phyloP scores from a whole-genome alignment of 2,329 filamentous ascomycete genomes.

The Alternaria sp. region DNA sequence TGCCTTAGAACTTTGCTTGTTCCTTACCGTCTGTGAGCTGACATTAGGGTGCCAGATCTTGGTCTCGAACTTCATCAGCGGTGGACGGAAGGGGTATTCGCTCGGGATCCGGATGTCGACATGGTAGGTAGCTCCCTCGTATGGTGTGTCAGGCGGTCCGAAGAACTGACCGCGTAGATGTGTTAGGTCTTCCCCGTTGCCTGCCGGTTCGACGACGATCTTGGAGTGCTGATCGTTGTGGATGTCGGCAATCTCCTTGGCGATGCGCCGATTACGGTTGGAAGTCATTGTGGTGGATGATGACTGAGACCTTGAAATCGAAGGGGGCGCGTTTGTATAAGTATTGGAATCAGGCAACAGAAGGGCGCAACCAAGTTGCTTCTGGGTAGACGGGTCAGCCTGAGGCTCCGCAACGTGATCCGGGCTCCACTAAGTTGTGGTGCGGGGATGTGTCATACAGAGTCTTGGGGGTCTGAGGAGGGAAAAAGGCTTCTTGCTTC shows the following conservation, averaged over 20 bases:
- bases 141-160: slow-evolving; percentile 91
- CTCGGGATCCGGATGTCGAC: slow-evolving; percentile 88
- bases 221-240: slow-evolving; percentile 77
- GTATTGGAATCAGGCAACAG: slow-evolving; percentile 13
- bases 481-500: not conserved
- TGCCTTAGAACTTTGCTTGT: too few species aligned
- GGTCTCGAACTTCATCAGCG: slow-evolving; percentile 89
- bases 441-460: slow-evolving; percentile 12
- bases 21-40: slow-evolving; percentile 85
- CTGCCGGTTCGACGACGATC: slow-evolving; percentile 73
- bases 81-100: slow-evolving; percentile 93
- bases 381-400: slow-evolving; percentile 19
- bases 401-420: slow-evolving; percentile 12
- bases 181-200: slow-evolving; percentile 73
- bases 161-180: slow-evolving; percentile 84
- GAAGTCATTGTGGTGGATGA: slow-evolving; percentile 58
- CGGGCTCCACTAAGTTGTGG: slow-evolving; percentile 6
- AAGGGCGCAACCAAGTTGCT: slow-evolving; percentile 11
- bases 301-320: not conserved
- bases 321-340: slow-evolving; percentile 8
- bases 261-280: slow-evolving; percentile 68
- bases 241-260: slow-evolving; percentile 82
- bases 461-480: slow-evolving; percentile 23
- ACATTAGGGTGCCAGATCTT: slow-evolving; percentile 98
- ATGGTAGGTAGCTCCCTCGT: slow-evolving; percentile 82